Percentiles rank a stretch among this genome's conserved stretches.
Conservation (phyloP, 1,284 basidiomycete species). For the Takashimella tepidaria region DNA sequence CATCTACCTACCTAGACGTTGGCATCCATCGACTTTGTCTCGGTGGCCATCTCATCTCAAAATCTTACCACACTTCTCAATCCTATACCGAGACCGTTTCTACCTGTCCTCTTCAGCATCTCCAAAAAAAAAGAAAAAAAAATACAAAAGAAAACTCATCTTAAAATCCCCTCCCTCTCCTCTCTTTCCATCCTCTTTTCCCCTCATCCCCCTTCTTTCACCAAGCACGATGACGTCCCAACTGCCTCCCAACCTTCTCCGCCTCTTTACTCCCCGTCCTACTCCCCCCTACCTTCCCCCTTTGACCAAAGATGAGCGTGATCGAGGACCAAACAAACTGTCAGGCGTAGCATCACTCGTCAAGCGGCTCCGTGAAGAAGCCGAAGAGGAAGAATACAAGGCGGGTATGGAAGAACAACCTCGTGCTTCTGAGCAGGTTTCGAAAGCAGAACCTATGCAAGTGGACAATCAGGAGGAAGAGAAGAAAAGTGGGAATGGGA, state of each 20-base stretch:
- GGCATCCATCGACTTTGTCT: too few relatives aligned
- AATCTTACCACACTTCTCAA: too few relatives aligned
- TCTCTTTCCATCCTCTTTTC: background rate
- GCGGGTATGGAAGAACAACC: slow-evolving; percentile 27
- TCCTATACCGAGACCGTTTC: too few relatives aligned
- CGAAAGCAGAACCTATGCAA: slow-evolving; percentile 61
- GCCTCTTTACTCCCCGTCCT: slow-evolving; percentile 87
- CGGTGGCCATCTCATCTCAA: too few relatives aligned
- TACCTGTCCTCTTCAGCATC: too few relatives aligned
- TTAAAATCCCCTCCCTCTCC: too few relatives aligned
- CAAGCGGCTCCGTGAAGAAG: slow-evolving; percentile 66
- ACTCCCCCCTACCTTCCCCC: slow-evolving; percentile 79
- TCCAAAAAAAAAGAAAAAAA: too few relatives aligned
- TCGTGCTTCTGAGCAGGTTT: slow-evolving; percentile 55
- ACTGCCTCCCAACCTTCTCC: slow-evolving; percentile 86
- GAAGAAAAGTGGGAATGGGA: slow-evolving; percentile 56
- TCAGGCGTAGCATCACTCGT: slow-evolving; percentile 68
- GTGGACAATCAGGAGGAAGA: slow-evolving; percentile 47
- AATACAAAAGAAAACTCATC: too few relatives aligned
- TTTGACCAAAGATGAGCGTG: slow-evolving; percentile 72
- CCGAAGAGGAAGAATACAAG: slow-evolving; percentile 54
- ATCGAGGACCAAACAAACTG: slow-evolving; percentile 65
- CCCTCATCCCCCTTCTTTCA: background rate
- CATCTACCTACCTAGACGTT: too few relatives aligned
- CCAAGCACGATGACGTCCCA: slow-evolving; percentile 60